Base-by-base conservation (phyloP, 768 basidiomycete genomes). In the Paxillus ammoniavirescens region DNA sequence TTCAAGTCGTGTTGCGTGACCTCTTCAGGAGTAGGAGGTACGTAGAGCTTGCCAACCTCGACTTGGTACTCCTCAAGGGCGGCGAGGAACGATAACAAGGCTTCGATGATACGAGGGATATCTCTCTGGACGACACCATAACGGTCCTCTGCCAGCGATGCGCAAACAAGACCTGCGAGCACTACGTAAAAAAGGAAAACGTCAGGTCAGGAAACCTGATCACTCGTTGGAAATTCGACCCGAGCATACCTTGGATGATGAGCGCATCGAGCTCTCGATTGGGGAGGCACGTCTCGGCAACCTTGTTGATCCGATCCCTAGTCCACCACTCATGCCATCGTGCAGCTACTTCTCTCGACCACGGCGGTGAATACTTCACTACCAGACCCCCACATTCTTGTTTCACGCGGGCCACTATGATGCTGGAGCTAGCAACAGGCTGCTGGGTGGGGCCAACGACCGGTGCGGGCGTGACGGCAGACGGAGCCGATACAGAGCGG, bases 111-210 rank as follows among this genome's bases (percentile, higher is more conserved):
- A 54, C 82, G 84, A 0, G 91, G 87, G 17, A 92, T 89, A 64
- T 94, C 93, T 10, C 88, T 77, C 65, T 94, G 93, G 12, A 93
- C 89, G 33, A 86, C 81, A 18, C 92, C 92, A 63, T 86, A 93
- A 17, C 79, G 77, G 71, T 95, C 92, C 66, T 93, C 93, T 1
- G 76, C 75, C 13, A 94, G 72, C 4, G 92, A 93, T 0, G 85
- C 82, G 54, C 84, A 87, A 7, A 81, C 77, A 8, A 93, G 73
- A 46, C 79, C 77, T 1, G 87, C 80, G 4, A 94, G 74, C 5
- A 82, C 91, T 91, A 59, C 12, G 13, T 12, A 35, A 10, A n/a
- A 26, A 26, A 26, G 33, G 13, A 35, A 35, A 12, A 54, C n/a
- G n/a, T n/a, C 4, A 7, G 40, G 15, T 13, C 9, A 18, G 12